These are phyloP conservation scores for Cylindrotheca fusiformis DNA, from an alignment of 108 stramenopile species.

Conservation along the genomic window DNA sequence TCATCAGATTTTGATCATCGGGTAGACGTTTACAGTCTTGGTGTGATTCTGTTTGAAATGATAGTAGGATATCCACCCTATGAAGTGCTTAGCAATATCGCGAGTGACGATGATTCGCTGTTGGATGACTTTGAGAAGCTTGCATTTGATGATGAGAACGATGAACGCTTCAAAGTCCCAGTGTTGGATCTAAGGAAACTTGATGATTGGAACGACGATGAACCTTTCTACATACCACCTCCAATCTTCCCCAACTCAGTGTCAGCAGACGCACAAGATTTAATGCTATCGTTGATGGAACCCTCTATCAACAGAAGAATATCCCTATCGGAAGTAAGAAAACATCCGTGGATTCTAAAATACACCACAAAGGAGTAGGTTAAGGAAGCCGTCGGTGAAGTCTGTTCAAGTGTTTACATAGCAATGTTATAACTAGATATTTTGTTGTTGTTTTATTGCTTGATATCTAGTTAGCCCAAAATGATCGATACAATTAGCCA, in stretches of 20 bases:
- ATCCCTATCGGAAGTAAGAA: constrained; percentile 13
- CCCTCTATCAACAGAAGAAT: constrained; percentile 8
- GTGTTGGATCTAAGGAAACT: constrained; percentile 21
- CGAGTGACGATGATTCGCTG: not conserved
- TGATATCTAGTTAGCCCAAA: too few relatives aligned
- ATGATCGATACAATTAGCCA: too few relatives aligned
- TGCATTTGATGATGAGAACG: not conserved
- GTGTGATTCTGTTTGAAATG: constrained; percentile 32
- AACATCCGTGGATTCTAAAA: constrained; percentile 22
- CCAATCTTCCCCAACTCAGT: constrained; percentile 15
- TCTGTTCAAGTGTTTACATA: too few relatives aligned
- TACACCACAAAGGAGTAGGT: too few relatives aligned
- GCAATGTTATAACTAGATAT: too few relatives aligned
- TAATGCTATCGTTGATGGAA: constrained; percentile 20
- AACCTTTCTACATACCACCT: constrained; percentile 20
- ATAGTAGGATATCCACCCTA: constrained; percentile 29
- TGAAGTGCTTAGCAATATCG: constrained; percentile 10
- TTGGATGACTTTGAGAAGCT: constrained; percentile 1
- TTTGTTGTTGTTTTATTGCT: too few relatives aligned
- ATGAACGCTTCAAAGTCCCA: not conserved
- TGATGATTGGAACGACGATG: constrained; percentile 1
- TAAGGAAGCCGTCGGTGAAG: too few relatives aligned
- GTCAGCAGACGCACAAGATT: constrained; percentile 24
- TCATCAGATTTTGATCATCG: constrained; percentile 29
- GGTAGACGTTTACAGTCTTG: constrained; percentile 30